phyloP scores from a whole-genome alignment of 1,284 basidiomycete species.

The Puccinia novopanici region DNA sequence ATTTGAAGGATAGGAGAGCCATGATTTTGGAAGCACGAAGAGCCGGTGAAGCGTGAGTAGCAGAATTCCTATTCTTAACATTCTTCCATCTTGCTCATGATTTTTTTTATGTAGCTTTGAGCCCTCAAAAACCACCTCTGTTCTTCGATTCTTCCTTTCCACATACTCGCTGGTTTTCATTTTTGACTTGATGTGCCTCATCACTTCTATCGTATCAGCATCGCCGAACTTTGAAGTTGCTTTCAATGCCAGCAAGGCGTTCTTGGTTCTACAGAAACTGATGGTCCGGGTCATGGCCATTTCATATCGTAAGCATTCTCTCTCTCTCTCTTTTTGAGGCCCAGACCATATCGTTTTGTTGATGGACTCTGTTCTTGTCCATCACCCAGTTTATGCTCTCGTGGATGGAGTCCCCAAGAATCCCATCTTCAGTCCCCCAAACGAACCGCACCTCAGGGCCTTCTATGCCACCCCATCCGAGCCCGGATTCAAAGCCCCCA shows the following conservation, averaged over 20 bases:
- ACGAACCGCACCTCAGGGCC: neutral
- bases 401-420: conserved; percentile 44
- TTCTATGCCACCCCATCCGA: neutral
- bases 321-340: too few species aligned
- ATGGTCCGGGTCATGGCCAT: conserved; percentile 48
- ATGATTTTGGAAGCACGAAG: neutral
- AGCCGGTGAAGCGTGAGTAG: conserved; percentile 15
- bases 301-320: conserved; percentile 41
- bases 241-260: conserved; percentile 26
- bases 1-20: conserved; percentile 29
- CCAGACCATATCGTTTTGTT: too few species aligned
- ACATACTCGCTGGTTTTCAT: conserved; percentile 40
- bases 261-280: conserved; percentile 43
- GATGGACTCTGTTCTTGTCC: too few species aligned
- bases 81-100: neutral
- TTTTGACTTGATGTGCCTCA: conserved; percentile 39
- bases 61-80: too few species aligned
- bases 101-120: neutral
- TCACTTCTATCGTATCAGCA: conserved; percentile 43
- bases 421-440: conserved; percentile 28
- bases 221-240: conserved; percentile 32
- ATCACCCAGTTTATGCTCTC: conserved; percentile 30
- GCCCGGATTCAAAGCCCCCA: conserved; percentile 4
- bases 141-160: conserved; percentile 41
- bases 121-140: neutral